These are phyloP conservation scores for Alternaria gaisen DNA, from an alignment of 2,329 filamentous ascomycete genomes.

Conservation along the genomic window DNA sequence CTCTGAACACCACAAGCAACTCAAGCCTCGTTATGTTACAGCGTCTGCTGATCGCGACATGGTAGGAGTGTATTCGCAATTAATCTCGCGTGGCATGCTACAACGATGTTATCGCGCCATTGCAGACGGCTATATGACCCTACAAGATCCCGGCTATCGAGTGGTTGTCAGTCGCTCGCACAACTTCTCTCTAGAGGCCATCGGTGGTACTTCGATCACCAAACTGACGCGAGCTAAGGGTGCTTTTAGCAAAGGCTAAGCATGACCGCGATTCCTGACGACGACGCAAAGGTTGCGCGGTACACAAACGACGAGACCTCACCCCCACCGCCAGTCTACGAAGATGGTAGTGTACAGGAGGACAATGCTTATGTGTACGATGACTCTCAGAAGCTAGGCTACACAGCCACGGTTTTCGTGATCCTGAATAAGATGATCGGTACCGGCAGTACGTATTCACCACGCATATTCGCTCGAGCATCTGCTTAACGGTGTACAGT, in stretches of 20 bases:
- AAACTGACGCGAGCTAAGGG: background rate
- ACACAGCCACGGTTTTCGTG: slow-evolving; percentile 46
- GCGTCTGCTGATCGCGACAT: slow-evolving; percentile 39
- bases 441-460: slow-evolving; percentile 34
- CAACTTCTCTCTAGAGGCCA: background rate
- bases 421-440: slow-evolving; percentile 48
- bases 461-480: slow-evolving; percentile 4
- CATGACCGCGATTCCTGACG: slow-evolving; percentile 36
- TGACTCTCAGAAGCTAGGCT: slow-evolving; percentile 45
- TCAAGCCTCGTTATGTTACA: slow-evolving; percentile 38
- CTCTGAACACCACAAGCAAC: slow-evolving; percentile 30
- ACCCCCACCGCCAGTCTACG: slow-evolving; percentile 25
- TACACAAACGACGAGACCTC: slow-evolving; percentile 23
- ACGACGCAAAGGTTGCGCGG: slow-evolving; percentile 31
- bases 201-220: background rate
- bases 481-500: slow-evolving; percentile 37
- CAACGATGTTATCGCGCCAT: slow-evolving; percentile 26
- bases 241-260: background rate
- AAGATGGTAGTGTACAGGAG: slow-evolving; percentile 39
- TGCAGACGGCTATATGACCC: slow-evolving; percentile 25
- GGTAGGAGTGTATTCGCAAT: slow-evolving; percentile 15
- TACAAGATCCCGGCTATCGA: slow-evolving; percentile 13
- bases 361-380: slow-evolving; percentile 45
- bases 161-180: slow-evolving; percentile 21
- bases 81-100: slow-evolving; percentile 9